Conservation (phyloP, 257 asterid genomes). For the Thymus quinquecostatus region DNA sequence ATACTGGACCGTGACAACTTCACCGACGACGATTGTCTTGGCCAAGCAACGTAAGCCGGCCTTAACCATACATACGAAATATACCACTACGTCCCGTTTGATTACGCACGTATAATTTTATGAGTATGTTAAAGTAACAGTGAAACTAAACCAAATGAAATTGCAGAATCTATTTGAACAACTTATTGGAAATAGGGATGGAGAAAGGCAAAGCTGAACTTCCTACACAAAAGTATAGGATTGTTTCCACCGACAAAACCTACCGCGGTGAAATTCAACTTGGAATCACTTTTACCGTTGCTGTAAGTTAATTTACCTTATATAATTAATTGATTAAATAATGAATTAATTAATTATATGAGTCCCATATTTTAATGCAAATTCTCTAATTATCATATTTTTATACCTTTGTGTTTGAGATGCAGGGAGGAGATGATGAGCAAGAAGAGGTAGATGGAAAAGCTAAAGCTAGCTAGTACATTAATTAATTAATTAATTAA, state of each 20-base stretch:
- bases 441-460: slow-evolving; percentile 8
- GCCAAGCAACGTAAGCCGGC: slow-evolving; percentile 60
- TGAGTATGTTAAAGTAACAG: no score
- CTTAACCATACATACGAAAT: not conserved
- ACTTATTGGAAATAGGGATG: slow-evolving; percentile 49
- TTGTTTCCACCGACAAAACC: slow-evolving; percentile 43
- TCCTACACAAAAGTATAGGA: slow-evolving; percentile 51
- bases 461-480: slow-evolving; percentile 10
- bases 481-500: no score
- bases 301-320: slow-evolving; percentile 32
- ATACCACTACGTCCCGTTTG: no score
- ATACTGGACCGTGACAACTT: slow-evolving; percentile 66
- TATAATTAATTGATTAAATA: no score
- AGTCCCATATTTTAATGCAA: no score
- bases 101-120: no score
- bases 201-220: slow-evolving; percentile 67
- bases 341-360: no score
- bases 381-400: not conserved
- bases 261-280: slow-evolving; percentile 69
- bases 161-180: slow-evolving; percentile 66
- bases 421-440: slow-evolving; percentile 25
- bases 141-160: not conserved
- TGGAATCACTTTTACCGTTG: slow-evolving; percentile 49
- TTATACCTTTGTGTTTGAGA: not conserved
- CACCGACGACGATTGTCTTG: slow-evolving; percentile 62